These are phyloP conservation scores for Erucastrum elatum DNA, from an alignment of 345 rosid species.

Conservation along the genomic window DNA sequence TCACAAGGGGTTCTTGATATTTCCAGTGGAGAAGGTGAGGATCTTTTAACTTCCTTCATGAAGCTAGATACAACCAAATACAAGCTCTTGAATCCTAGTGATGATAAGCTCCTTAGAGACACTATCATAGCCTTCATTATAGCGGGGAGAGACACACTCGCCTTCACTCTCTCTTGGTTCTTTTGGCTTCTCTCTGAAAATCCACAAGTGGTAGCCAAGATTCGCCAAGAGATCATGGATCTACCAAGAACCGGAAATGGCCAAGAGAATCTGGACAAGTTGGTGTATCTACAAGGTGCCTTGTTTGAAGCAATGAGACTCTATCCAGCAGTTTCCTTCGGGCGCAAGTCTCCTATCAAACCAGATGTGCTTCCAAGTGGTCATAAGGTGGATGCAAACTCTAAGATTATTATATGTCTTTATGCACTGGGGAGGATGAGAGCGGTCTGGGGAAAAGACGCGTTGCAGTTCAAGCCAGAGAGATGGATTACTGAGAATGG, in stretches of 20 bases:
- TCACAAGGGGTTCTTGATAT: background rate
- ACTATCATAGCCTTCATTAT: background rate
- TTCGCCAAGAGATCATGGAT: background rate
- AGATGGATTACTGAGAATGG: background rate
- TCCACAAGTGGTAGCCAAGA: background rate
- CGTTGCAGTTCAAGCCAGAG: background rate
- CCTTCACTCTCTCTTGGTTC: background rate
- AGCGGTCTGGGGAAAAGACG: background rate
- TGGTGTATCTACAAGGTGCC: background rate
- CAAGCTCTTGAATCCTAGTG: background rate
- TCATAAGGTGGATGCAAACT: background rate
- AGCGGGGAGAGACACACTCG: background rate
- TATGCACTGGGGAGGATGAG: background rate
- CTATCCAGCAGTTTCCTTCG: background rate
- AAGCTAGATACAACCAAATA: conserved; percentile 1
- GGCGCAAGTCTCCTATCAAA: background rate
- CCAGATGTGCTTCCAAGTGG: background rate
- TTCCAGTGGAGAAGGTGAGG: conserved; percentile 18
- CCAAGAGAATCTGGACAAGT: background rate
- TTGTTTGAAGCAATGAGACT: background rate
- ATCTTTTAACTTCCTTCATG: background rate
- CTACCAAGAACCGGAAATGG: background rate
- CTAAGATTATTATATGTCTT: background rate
- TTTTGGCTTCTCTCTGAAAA: background rate
- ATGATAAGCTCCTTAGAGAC: background rate